Percentiles rank a stretch among this genome's conserved stretches.
Conservation (phyloP, 1,139 yeast species). For the Kodamaea ohmeri region DNA sequence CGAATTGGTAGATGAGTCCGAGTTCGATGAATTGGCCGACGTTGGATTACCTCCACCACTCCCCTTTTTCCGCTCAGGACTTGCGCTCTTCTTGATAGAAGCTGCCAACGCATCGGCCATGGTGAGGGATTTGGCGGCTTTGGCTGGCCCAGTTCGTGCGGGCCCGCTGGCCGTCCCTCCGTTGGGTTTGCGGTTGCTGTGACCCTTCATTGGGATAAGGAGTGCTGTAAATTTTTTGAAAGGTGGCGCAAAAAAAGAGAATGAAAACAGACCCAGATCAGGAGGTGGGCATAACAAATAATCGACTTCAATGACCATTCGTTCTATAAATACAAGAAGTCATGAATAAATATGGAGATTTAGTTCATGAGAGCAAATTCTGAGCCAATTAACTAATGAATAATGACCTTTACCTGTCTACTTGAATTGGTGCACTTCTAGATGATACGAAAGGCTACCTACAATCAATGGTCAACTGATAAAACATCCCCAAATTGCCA, state of each 20-base stretch:
- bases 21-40: neutral
- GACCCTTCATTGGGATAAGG: constrained; percentile 23
- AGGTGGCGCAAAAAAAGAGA: constrained; percentile 6
- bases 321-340: too few relatives aligned
- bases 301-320: too few relatives aligned
- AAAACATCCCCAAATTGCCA: too few relatives aligned
- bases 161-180: constrained; percentile 15
- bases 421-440: too few relatives aligned
- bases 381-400: too few relatives aligned
- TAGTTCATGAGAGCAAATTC: too few relatives aligned
- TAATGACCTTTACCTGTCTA: too few relatives aligned
- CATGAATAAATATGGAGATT: too few relatives aligned
- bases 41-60: neutral
- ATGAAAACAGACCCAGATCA: neutral
- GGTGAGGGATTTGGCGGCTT: constrained; percentile 2
- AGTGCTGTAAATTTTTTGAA: constrained; percentile 7
- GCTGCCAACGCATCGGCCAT: constrained; percentile 22
- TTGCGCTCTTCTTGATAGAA: constrained; percentile 7
- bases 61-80: constrained; percentile 3
- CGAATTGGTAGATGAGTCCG: neutral
- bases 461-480: too few relatives aligned
- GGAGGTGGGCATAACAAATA: too few relatives aligned
- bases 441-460: too few relatives aligned
- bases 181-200: constrained; percentile 21
- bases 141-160: constrained; percentile 7